Conservation (phyloP, 75 land plant species). For the Pinus taeda region DNA sequence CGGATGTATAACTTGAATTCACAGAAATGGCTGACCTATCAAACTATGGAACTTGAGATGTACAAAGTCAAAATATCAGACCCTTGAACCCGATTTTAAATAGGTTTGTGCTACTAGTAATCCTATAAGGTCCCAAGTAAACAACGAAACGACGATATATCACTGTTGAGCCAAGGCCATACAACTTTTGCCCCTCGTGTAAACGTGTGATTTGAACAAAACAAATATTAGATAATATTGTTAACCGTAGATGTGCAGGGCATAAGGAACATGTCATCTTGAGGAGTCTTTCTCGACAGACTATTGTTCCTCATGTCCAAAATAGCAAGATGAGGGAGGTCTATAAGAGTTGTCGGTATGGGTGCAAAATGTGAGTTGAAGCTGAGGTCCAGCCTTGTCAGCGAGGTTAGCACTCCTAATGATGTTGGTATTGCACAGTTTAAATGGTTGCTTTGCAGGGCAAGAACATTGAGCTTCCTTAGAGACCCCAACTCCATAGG, state of each 20-base stretch:
- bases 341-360: constrained; percentile 62
- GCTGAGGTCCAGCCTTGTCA: constrained; percentile 69
- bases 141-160: too few species aligned
- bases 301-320: constrained; percentile 72
- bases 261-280: too few species aligned
- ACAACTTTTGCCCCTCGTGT: background rate
- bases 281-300: constrained; percentile 77
- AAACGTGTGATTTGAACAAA: background rate
- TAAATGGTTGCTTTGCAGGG: constrained; percentile 61
- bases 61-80: too few species aligned
- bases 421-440: too few species aligned
- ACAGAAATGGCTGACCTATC: too few species aligned
- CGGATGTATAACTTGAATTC: too few species aligned
- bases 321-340: constrained; percentile 41
- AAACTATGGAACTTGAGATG: too few species aligned
- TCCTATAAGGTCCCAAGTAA: too few species aligned
- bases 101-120: too few species aligned
- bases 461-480: constrained; percentile 62
- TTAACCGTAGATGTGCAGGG: background rate
- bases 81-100: too few species aligned
- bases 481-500: constrained; percentile 56
- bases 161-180: too few species aligned
- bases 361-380: constrained; percentile 68
- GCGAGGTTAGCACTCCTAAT: constrained; percentile 45
- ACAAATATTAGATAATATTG: background rate